Evolutionary conservation across 306 rosid species (phyloP).

Genomic region (Luffa acutangula): DNA sequence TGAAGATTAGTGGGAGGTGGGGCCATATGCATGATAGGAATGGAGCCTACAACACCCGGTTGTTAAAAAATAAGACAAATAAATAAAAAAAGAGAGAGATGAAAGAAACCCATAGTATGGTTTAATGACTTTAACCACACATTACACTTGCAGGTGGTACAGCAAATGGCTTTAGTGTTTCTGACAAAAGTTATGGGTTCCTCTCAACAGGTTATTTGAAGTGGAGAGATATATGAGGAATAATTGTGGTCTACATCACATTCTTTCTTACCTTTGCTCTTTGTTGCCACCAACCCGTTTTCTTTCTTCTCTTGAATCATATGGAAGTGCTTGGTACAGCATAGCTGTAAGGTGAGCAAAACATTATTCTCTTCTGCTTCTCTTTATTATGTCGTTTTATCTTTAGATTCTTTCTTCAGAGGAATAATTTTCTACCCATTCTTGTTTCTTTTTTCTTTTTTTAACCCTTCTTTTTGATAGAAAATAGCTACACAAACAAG

Average conservation of each 20-base stretch:
- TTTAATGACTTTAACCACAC: neutral
- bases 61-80: neutral
- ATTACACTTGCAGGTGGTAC: constrained; percentile 1
- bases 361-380: constrained; percentile 26
- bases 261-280: constrained; percentile 24
- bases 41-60: neutral
- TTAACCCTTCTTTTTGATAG: neutral
- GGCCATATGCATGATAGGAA: neutral
- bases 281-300: constrained; percentile 25
- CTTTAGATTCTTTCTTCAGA: constrained; percentile 1
- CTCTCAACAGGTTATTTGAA: neutral
- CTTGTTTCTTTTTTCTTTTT: neutral
- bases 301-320: constrained; percentile 66
- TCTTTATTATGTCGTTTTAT: constrained; percentile 14
- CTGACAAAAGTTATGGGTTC: constrained; percentile 47
- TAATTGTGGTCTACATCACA: constrained; percentile 51
- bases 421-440: constrained; percentile 1
- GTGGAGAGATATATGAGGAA: constrained; percentile 22
- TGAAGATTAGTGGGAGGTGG: neutral
- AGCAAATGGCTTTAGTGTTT: constrained; percentile 18
- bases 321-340: constrained; percentile 44
- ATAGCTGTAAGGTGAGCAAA: constrained; percentile 42
- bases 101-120: neutral
- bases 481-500: neutral
- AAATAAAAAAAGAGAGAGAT: neutral